These are phyloP conservation scores for Nicotiana attenuata DNA, from an alignment of 257 asterid genomes.

Conservation along the genomic window DNA sequence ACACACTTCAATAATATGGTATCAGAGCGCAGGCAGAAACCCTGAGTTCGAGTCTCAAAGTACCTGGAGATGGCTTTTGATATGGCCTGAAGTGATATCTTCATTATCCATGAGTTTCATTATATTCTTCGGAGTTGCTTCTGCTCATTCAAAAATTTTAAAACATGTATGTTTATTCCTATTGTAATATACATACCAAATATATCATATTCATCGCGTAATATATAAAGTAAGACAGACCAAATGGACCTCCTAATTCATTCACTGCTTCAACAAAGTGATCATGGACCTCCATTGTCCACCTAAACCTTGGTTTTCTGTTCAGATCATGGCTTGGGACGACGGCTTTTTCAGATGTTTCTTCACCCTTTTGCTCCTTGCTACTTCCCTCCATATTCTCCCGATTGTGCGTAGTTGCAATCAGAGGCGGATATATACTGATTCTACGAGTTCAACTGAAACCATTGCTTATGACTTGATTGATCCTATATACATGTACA, in stretches of 20 bases:
- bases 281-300: constrained; percentile 16
- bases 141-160: constrained; percentile 1
- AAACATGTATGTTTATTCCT: neutral
- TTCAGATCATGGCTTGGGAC: neutral
- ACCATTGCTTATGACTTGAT: too few relatives aligned
- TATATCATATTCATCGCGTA: neutral
- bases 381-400: neutral
- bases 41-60: too few relatives aligned
- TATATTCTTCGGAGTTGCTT: constrained; percentile 18
- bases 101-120: constrained; percentile 8
- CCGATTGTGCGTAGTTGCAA: neutral
- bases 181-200: neutral
- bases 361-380: constrained; percentile 9
- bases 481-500: too few relatives aligned
- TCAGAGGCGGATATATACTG: too few relatives aligned
- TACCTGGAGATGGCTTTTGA: constrained; percentile 23
- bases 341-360: neutral
- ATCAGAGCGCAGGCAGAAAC: too few relatives aligned
- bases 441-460: too few relatives aligned
- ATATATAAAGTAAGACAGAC: neutral
- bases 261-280: constrained; percentile 16
- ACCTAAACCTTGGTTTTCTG: constrained; percentile 13
- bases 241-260: constrained; percentile 20
- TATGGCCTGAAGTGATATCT: constrained; percentile 10
- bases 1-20: too few relatives aligned